These are phyloP conservation scores for Aspergillus sp. DNA, from an alignment of 2,329 filamentous ascomycete species.

Conservation along the genomic window DNA sequence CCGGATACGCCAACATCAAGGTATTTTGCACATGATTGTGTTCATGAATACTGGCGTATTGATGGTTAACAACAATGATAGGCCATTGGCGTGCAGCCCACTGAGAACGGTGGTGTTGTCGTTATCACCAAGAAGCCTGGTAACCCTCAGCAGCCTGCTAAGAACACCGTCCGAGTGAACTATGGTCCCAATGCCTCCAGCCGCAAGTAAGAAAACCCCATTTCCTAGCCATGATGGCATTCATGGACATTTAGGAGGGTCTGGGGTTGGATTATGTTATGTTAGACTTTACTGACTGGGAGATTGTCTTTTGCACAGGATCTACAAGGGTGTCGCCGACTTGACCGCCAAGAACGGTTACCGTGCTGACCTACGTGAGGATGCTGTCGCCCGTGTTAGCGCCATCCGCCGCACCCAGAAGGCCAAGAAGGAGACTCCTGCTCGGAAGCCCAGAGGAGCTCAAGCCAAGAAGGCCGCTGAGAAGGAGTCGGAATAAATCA, in stretches of 20 bases:
- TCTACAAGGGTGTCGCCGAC: slow-evolving; percentile 84
- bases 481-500: slow-evolving; percentile 31
- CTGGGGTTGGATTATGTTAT: not conserved
- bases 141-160: slow-evolving; percentile 67
- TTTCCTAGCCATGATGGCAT: not conserved
- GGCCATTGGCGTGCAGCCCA: slow-evolving; percentile 76
- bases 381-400: slow-evolving; percentile 80
- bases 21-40: slow-evolving; percentile 45
- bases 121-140: slow-evolving; percentile 80
- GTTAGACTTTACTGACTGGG: slow-evolving; percentile 13
- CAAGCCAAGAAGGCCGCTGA: slow-evolving; percentile 67
- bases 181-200: slow-evolving; percentile 68
- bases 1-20: slow-evolving; percentile 91
- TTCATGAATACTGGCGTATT: not conserved
- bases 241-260: too few relatives aligned
- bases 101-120: slow-evolving; percentile 73
- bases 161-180: slow-evolving; percentile 59
- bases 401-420: slow-evolving; percentile 77
- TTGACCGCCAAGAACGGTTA: slow-evolving; percentile 79
- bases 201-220: slow-evolving; percentile 63
- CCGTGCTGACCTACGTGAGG: slow-evolving; percentile 70
- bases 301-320: slow-evolving; percentile 47
- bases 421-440: slow-evolving; percentile 68
- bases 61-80: slow-evolving; percentile 31
- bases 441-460: slow-evolving; percentile 70